phyloP scores from a whole-genome alignment of 1,284 basidiomycete genomes.

The Moesziomyces antarcticus region DNA sequence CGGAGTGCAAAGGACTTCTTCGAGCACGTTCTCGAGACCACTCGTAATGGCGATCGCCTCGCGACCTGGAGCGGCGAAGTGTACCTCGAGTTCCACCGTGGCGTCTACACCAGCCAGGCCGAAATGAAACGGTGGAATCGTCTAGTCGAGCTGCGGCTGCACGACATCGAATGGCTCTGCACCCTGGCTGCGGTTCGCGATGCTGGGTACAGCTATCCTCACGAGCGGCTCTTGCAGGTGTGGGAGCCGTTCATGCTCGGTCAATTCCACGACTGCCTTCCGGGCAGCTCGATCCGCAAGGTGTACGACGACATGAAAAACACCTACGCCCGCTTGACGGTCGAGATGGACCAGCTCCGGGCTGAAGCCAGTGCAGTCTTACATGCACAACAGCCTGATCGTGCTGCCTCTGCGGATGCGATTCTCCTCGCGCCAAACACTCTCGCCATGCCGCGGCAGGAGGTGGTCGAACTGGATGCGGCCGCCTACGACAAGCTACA shows the following conservation, averaged over 20 bases:
- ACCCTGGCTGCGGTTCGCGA: slow-evolving; percentile 82
- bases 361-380: slow-evolving; percentile 81
- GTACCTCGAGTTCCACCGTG: slow-evolving; percentile 78
- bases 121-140: slow-evolving; percentile 97
- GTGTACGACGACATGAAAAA: slow-evolving; percentile 94
- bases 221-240: slow-evolving; percentile 79
- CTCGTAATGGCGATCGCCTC: slow-evolving; percentile 77
- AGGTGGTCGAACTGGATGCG: slow-evolving; percentile 75
- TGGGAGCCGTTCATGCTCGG: slow-evolving; percentile 74
- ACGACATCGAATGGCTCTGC: slow-evolving; percentile 86
- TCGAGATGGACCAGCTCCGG: slow-evolving; percentile 77
- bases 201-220: slow-evolving; percentile 81
- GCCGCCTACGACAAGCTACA: slow-evolving; percentile 18
- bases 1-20: slow-evolving; percentile 77
- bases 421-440: slow-evolving; percentile 76
- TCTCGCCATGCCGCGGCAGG: slow-evolving; percentile 79
- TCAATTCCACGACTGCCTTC: slow-evolving; percentile 81
- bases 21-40: slow-evolving; percentile 77
- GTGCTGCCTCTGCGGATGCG: no score
- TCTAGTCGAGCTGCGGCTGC: slow-evolving; percentile 88
- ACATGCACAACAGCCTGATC: slow-evolving; percentile 3
- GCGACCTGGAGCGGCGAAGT: slow-evolving; percentile 81
- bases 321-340: slow-evolving; percentile 80
- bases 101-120: slow-evolving; percentile 72
- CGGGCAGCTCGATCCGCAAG: slow-evolving; percentile 82